Evolutionary conservation across 495 filamentous ascomycete species (phyloP).

Genomic region (Pseudoneurospora amorphoporcata): DNA sequence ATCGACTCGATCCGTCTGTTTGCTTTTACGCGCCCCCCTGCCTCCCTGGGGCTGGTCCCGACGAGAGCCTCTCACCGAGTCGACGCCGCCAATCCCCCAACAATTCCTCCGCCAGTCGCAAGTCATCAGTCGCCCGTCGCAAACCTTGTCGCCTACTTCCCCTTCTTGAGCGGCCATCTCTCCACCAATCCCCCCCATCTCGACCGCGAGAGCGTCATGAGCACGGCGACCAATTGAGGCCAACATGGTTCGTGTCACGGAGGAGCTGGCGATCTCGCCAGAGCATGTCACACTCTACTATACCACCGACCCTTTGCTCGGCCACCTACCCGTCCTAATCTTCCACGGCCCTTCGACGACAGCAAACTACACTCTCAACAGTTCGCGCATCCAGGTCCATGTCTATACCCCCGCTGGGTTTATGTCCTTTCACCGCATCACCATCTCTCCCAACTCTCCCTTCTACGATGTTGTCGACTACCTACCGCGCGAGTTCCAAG

Average conservation of each 20-base stretch:
- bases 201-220: neutral
- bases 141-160: neutral
- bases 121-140: neutral
- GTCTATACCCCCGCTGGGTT: conserved; percentile 82
- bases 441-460: conserved; percentile 88
- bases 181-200: neutral
- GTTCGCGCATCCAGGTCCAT: conserved; percentile 85
- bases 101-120: neutral
- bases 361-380: conserved; percentile 73
- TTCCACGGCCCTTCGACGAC: conserved; percentile 82
- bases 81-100: neutral
- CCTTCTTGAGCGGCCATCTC: neutral
- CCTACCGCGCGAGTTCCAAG: conserved; percentile 87
- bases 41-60: neutral
- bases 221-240: conserved; percentile 31
- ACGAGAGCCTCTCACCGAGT: neutral
- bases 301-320: conserved; percentile 64
- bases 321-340: conserved; percentile 62
- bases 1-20: neutral
- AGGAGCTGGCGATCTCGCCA: conserved; percentile 57
- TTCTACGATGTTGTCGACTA: conserved; percentile 85
- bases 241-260: conserved; percentile 57
- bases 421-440: conserved; percentile 78
- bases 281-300: conserved; percentile 73
- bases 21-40: neutral